These are phyloP conservation scores for Anacardium occidentale DNA, from an alignment of 345 rosid species.

Conservation along the genomic window DNA sequence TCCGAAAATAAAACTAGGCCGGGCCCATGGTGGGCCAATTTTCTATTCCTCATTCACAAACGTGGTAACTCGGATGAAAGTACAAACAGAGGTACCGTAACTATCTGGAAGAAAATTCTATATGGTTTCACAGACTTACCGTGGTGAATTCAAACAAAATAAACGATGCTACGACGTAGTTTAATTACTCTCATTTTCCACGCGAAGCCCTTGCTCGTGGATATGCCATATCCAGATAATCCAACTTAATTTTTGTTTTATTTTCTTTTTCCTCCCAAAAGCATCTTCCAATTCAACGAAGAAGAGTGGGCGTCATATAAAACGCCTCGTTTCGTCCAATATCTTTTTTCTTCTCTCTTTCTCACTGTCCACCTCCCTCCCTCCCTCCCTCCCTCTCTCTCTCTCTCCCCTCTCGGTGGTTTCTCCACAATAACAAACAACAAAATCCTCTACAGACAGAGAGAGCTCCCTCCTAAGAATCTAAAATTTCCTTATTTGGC, in stretches of 20 bases:
- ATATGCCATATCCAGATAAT: neutral
- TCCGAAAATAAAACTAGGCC: neutral
- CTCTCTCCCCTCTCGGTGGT: neutral
- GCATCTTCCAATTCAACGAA: neutral
- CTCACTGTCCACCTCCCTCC: neutral
- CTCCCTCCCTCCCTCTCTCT: neutral
- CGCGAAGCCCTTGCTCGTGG: neutral
- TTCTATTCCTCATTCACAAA: neutral
- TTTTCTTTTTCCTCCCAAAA: neutral
- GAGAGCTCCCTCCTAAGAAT: slow-evolving; percentile 20
- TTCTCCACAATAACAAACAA: neutral
- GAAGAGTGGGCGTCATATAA: slow-evolving; percentile 28
- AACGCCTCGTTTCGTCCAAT: slow-evolving; percentile 34
- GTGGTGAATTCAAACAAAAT: no score
- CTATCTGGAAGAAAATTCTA: neutral
- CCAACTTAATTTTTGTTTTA: neutral
- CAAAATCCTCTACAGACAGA: neutral
- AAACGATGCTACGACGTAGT: neutral
- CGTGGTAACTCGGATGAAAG: neutral
- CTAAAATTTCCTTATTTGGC: slow-evolving; percentile 1
- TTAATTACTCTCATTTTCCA: neutral
- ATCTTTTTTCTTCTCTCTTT: neutral
- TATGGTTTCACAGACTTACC: neutral
- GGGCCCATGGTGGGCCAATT: neutral
- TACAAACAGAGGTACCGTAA: neutral